Evolutionary conservation across 2,329 filamentous ascomycete species (phyloP).

Genomic region (Aureobasidium namibiae): DNA sequence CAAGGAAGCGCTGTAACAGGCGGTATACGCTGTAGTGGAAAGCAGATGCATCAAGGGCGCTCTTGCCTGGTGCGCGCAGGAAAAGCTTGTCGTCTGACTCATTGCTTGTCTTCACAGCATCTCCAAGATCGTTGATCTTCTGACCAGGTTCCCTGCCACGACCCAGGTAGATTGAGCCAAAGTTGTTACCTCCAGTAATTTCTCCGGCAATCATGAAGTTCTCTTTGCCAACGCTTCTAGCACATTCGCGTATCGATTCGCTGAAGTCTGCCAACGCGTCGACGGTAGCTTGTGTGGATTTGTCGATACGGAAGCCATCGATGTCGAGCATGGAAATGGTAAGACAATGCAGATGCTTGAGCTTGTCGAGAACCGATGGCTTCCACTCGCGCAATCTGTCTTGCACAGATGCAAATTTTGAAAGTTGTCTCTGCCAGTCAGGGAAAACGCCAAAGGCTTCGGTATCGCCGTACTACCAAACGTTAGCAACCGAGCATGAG

Average conservation of each 20-base stretch:
- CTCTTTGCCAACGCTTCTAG: conserved; percentile 46
- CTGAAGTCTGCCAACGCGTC: conserved; percentile 54
- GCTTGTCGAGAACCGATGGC: conserved; percentile 47
- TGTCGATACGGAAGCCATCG: conserved; percentile 59
- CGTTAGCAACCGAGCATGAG: neutral
- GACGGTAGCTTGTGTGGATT: conserved; percentile 55
- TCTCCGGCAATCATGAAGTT: conserved; percentile 59
- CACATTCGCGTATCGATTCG: conserved; percentile 49
- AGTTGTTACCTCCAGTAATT: conserved; percentile 54
- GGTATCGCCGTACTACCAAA: conserved; percentile 50
- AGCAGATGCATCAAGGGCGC: conserved; percentile 50
- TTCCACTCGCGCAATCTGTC: conserved; percentile 59
- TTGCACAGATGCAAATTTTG: conserved; percentile 60
- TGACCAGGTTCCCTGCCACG: conserved; percentile 51
- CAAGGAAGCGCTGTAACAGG: conserved; percentile 51
- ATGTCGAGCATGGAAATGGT: conserved; percentile 55
- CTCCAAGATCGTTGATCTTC: conserved; percentile 37
- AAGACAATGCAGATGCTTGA: conserved; percentile 56
- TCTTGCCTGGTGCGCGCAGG: conserved; percentile 44
- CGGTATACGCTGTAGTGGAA: conserved; percentile 59
- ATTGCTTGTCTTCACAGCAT: conserved; percentile 43
- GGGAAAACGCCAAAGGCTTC: conserved; percentile 56
- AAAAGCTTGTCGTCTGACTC: conserved; percentile 34
- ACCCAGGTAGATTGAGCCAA: conserved; percentile 53
- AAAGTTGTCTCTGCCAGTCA: conserved; percentile 55